Base-by-base conservation (phyloP, 2,329 filamentous ascomycete species). In the Fusarium oligoseptatum region DNA sequence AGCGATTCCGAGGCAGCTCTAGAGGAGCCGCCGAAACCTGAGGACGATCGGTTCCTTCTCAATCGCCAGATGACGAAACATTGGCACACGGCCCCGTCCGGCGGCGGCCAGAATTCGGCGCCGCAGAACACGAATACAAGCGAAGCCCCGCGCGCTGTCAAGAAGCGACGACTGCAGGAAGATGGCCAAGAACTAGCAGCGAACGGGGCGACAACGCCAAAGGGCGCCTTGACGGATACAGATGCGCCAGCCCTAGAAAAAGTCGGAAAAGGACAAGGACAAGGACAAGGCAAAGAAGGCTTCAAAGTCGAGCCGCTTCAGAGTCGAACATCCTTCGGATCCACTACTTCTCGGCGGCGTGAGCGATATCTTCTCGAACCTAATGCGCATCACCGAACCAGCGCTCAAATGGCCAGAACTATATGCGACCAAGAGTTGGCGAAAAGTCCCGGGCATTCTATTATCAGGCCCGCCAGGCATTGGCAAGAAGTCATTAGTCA, bases 391-490 rank as follows among this genome's bases (percentile, higher is more conserved):
- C 17, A 70, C 67, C 0, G 58, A 68, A 2, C 55, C 34, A 6
- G 17, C 76, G 0, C 60, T 83, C 15, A 77, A 75, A 61, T 60
- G 60, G 14, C 75, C 78, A 3, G 74, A 78, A 9, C 22, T 74
- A 10, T 78, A 76, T 50, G 66, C 69, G 10, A 22, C 52, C 14
- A 67, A 67, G 5, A 45, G 58, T 7, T 75, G 72, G 64, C 66
- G 75, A n/a, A 71, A 64, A 20, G 63, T 69, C 0, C 67, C 78
- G 0, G 94, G 94, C 60, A 90, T 97, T 17, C 82, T 97, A 3
- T 84, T 97, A 2, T 93, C 95, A 76, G 94, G 94, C 0, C 94
- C 94, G 1, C 90, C 93, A 1, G 94, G 94, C 20, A 95, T 93
- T 72, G 94, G 94, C 72, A 97, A 97, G 81, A 94, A 92, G 0